Evolutionary conservation across 1,139 yeast species (phyloP), one percentile per base, ranked within the genome.

Genomic region (Petasospora fabianii): DNA sequence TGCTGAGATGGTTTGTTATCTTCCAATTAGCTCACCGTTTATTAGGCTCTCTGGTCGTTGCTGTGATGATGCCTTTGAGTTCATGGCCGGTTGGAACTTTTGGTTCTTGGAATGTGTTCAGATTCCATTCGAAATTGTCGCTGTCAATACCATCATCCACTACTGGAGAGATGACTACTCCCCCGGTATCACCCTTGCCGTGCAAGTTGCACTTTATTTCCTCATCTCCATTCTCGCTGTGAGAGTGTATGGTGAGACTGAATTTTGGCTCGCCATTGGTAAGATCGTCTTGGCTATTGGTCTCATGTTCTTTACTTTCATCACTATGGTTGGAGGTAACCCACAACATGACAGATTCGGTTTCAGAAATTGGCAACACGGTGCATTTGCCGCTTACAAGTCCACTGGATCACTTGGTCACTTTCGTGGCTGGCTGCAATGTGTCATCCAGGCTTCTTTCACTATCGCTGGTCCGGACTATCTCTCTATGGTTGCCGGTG

Each of bases 261-360:
- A 85, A 60, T 85, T 84, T 56, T 84, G 90, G 90, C 64, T 84
- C 24, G 77, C 90, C 5, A 67, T 85, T 36, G 82, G 84, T 36
- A 86, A 86, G 60, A 77, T 85, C 34, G 49, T 84, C 3, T 65
- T 85, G 33, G 84, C 87, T 38, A 60, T 81, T 32, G 95, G 94
- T 0, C 69, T 86, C 32, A 75, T 85, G 48, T 53, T n/a, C n/a
- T n/a, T n/a, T n/a, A n/a, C n/a, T n/a, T n/a, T n/a, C n/a, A n/a
- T n/a, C n/a, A n/a, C n/a, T 80, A 85, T 85, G 95, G 75, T 82
- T 41, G 96, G 96, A 16, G 95, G 94, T 15, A 84, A 84, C 58
- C 88, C 88, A 5, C 51, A 68, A 36, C 73, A 69, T 44, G 84
- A 80, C 56, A 77, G 73, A 1, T 79, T 73, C 58, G 88, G 88